Evolutionary conservation across 768 basidiomycete genomes (phyloP).

Genomic region (Kondoa malvinella): DNA sequence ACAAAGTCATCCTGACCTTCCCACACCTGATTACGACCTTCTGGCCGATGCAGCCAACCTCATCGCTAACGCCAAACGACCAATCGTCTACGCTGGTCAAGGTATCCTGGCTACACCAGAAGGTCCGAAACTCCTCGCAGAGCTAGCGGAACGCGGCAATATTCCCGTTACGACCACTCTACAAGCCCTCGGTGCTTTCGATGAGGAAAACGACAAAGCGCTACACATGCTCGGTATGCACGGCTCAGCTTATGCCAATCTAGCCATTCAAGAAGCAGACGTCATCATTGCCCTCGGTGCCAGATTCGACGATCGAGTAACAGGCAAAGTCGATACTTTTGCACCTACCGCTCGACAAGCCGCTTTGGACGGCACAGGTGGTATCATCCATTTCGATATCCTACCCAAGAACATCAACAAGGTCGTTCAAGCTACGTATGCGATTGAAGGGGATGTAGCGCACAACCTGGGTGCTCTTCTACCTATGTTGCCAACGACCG

Average conservation of each 20-base stretch:
- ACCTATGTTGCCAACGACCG: slow-evolving; percentile 39
- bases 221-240: slow-evolving; percentile 99
- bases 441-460: slow-evolving; percentile 83
- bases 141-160: slow-evolving; percentile 65
- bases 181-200: slow-evolving; percentile 87
- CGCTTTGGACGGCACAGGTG: slow-evolving; percentile 66
- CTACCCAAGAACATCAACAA: slow-evolving; percentile 99
- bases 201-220: slow-evolving; percentile 64
- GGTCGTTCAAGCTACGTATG: slow-evolving; percentile 83
- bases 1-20: slow-evolving; percentile 42
- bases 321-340: slow-evolving; percentile 70
- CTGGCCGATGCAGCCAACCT: slow-evolving; percentile 70
- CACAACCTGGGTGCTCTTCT: slow-evolving; percentile 65
- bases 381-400: slow-evolving; percentile 98
- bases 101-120: slow-evolving; percentile 66
- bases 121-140: slow-evolving; percentile 63
- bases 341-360: slow-evolving; percentile 81
- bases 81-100: slow-evolving; percentile 82
- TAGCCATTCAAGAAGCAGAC: slow-evolving; percentile 94
- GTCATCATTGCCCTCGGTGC: slow-evolving; percentile 93
- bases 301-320: slow-evolving; percentile 95
- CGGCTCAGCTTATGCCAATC: slow-evolving; percentile 88
- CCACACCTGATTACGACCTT: slow-evolving; percentile 45
- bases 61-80: slow-evolving; percentile 80
- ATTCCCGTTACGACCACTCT: slow-evolving; percentile 95